Conservation (phyloP, 352 stramenopile genomes). For the Thalassiosira exigua region DNA sequence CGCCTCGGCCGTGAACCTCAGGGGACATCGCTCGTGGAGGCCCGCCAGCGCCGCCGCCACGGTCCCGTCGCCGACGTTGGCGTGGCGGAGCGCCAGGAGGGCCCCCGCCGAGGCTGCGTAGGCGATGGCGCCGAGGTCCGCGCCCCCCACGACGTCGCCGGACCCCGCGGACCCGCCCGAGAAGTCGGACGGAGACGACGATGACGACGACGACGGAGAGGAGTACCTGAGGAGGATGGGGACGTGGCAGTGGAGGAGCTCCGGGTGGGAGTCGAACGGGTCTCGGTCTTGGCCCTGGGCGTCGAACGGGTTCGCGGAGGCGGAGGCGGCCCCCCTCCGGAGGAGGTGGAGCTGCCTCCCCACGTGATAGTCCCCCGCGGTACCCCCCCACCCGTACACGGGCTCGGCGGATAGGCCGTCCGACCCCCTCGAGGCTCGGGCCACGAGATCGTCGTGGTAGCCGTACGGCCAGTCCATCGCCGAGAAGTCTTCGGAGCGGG, state of each 20-base stretch:
- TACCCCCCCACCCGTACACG: slow-evolving; percentile 93
- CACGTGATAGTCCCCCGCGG: slow-evolving; percentile 92
- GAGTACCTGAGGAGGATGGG: no score
- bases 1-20: slow-evolving; percentile 6
- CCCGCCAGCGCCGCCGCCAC: neutral
- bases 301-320: no score
- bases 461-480: no score
- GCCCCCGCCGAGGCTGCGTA: slow-evolving; percentile 87
- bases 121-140: slow-evolving; percentile 38
- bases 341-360: slow-evolving; percentile 70
- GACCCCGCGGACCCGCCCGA: no score
- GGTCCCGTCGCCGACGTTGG: slow-evolving; percentile 57
- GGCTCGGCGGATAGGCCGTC: slow-evolving; percentile 95
- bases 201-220: neutral
- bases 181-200: neutral
- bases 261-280: no score
- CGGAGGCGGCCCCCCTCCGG: no score
- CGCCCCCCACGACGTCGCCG: neutral
- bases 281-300: no score
- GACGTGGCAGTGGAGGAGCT: no score
- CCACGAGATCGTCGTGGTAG: slow-evolving; percentile 90
- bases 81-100: slow-evolving; percentile 73
- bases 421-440: slow-evolving; percentile 92
- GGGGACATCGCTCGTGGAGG: slow-evolving; percentile 1
- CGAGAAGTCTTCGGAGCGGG: no score